These are phyloP conservation scores for Cercospora brassicicola DNA, from an alignment of 2,329 filamentous ascomycete genomes.

Conservation along the genomic window DNA sequence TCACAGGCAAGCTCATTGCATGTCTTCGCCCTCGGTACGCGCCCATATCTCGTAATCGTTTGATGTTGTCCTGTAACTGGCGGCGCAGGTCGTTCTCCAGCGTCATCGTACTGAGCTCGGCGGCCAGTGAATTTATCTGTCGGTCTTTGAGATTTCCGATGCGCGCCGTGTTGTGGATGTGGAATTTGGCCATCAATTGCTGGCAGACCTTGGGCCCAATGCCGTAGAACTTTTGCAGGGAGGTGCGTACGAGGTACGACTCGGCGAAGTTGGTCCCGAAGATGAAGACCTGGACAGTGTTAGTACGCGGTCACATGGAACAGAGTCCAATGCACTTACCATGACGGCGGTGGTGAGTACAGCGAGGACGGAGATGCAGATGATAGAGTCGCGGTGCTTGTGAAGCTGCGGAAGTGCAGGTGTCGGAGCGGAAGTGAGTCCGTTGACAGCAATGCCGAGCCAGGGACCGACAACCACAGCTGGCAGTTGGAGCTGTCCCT, in stretches of 20 bases:
- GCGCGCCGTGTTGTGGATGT: constrained; percentile 80
- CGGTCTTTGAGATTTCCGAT: constrained; percentile 72
- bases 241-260: constrained; percentile 67
- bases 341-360: constrained; percentile 10
- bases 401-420: constrained; percentile 9
- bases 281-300: constrained; percentile 58
- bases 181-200: constrained; percentile 81
- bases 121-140: constrained; percentile 78
- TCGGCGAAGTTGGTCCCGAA: constrained; percentile 84
- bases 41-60: constrained; percentile 83
- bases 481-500: constrained; percentile 11
- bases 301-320: neutral
- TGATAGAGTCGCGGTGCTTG: neutral
- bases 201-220: constrained; percentile 69
- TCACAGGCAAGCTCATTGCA: constrained; percentile 86
- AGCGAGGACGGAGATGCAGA: neutral
- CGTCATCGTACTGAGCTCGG: constrained; percentile 85
- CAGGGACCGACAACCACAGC: constrained; percentile 7
- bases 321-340: constrained; percentile 8
- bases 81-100: constrained; percentile 85
- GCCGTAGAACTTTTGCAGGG: constrained; percentile 82
- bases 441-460: neutral
- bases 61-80: constrained; percentile 80
- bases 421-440: constrained; percentile 1
- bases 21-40: constrained; percentile 85